Base-by-base conservation (phyloP, 495 filamentous ascomycete species). In the Talaromyces borbonicus region DNA sequence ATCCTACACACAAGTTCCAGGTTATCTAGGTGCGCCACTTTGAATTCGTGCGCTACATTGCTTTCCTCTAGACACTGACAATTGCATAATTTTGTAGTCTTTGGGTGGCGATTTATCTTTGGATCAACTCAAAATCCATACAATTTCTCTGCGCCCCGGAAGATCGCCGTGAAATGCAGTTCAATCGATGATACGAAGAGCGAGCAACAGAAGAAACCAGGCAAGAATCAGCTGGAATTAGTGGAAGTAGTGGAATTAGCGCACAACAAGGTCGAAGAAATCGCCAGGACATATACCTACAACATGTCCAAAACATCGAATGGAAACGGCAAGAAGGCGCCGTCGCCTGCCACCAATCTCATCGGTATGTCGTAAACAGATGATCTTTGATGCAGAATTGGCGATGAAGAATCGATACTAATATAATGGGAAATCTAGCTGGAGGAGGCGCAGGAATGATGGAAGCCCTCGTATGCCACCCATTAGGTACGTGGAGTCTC, bases 371-470 rank as follows among this genome's bases (percentile, higher is more conserved):
- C 3, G 37, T n/a, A 27, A 25, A 16, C 5, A 15, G 32, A 23
- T 20, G 8, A 3, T 37, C 27, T 11, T 39, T 41, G 14, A 26
- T n/a, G 16, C 32, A 38, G 18, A 5, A 41, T 2, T 39, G 46
- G n/a, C n/a, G n/a, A n/a, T n/a, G n/a, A n/a, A n/a, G n/a, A n/a
- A n/a, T n/a, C n/a, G n/a, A n/a, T n/a, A n/a, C 26, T 47, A 26
- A 31, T 4, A 30, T 0, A 7, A 27, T 5, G 52, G 27, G 12
- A 30, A 6, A 24, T 22, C 35, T 57, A 97, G 92, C 93, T 68
- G 93, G 93, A 60, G 93, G 93, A 60, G 90, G 87, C 58, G 93
- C 93, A 43, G 93, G 93, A 59, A 95, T 97, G 87, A 97, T 96
- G 86, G 93, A 99, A 69, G 93, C 93, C 22, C 79, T 99, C 41